Evolutionary conservation across 2,329 filamentous ascomycete species (phyloP).

Genomic region (Neocatenulostroma microsporum): DNA sequence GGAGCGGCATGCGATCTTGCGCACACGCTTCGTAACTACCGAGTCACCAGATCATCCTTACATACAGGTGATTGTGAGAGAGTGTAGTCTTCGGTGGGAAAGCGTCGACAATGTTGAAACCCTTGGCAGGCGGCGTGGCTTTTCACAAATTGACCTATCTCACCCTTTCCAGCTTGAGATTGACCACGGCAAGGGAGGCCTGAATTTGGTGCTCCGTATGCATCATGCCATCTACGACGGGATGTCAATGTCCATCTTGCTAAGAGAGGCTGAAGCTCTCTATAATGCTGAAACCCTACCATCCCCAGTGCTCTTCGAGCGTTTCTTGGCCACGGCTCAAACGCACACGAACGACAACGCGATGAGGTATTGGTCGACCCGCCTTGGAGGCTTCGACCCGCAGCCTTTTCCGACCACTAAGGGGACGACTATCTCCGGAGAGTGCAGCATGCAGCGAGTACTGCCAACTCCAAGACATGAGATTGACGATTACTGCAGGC

Average conservation of each 20-base stretch:
- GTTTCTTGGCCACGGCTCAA: conserved; percentile 56
- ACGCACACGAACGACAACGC: conserved; percentile 41
- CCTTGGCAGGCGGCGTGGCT: neutral
- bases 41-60: conserved; percentile 54
- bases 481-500: conserved; percentile 45
- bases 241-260: conserved; percentile 61
- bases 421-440: conserved; percentile 1
- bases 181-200: conserved; percentile 8
- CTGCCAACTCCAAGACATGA: conserved; percentile 16
- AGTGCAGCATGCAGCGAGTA: neutral
- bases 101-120: too few relatives aligned
- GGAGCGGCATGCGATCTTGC: conserved; percentile 63
- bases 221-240: conserved; percentile 89
- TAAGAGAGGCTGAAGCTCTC: conserved; percentile 60
- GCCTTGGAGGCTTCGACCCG: conserved; percentile 48
- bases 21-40: conserved; percentile 67
- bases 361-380: conserved; percentile 58
- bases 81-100: too few relatives aligned
- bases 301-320: conserved; percentile 48
- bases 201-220: conserved; percentile 43
- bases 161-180: conserved; percentile 4
- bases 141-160: too few relatives aligned
- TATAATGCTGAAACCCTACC: conserved; percentile 45
- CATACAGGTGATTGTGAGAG: conserved; percentile 66
- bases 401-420: conserved; percentile 36